Conservation (phyloP, 441 rosid genomes). For the Corymbia calophylla region DNA sequence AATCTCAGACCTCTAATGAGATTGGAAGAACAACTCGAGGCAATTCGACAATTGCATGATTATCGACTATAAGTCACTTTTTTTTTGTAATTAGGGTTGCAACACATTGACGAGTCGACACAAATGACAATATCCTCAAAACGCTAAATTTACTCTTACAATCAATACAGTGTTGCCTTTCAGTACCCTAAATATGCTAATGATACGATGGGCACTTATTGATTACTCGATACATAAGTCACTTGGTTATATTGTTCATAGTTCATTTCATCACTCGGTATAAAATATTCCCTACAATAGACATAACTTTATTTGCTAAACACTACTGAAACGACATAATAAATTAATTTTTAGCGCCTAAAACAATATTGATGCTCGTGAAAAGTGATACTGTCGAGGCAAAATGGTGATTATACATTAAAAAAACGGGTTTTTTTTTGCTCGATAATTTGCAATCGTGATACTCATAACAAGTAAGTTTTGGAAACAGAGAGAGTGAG, state of each 20-base stretch:
- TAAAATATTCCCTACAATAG: too few relatives aligned
- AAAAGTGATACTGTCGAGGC: rapidly evolving
- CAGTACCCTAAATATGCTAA: too few relatives aligned
- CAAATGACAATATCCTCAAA: too few relatives aligned
- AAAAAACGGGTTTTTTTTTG: rapidly evolving
- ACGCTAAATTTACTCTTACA: too few relatives aligned
- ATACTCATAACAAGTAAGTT: rapidly evolving
- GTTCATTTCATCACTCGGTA: not conserved
- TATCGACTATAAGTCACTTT: too few relatives aligned
- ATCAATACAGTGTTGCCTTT: too few relatives aligned
- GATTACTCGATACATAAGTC: not conserved
- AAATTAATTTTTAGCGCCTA: too few relatives aligned
- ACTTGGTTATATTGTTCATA: not conserved
- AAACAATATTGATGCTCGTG: rapidly evolving
- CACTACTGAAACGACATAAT: not conserved
- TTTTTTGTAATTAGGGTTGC: not conserved
- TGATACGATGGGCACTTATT: rapidly evolving
- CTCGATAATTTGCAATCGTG: rapidly evolving
- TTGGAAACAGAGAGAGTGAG: not conserved
- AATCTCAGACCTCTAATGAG: too few relatives aligned
- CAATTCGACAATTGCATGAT: too few relatives aligned
- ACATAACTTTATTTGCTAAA: not conserved
- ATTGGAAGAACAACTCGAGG: not conserved
- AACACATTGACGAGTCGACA: not conserved
- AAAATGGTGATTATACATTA: not conserved